phyloP scores from a whole-genome alignment of 1,139 yeast genomes.

The Candida sanyaensis region DNA sequence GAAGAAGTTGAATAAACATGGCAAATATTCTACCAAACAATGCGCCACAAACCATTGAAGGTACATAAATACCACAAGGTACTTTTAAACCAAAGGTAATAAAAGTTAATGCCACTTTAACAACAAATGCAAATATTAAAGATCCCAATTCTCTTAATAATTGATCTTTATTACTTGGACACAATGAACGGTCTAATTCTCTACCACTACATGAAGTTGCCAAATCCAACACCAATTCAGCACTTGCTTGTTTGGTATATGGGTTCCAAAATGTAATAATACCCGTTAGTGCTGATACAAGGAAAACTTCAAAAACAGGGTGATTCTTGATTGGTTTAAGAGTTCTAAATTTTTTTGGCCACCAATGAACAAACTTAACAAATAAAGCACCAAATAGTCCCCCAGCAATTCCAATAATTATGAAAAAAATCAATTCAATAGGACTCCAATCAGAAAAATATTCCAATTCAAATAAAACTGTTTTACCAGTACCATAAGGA shows the following conservation, averaged over 20 bases:
- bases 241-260: constrained; percentile 53
- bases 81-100: constrained; percentile 62
- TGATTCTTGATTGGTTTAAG: constrained; percentile 32
- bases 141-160: constrained; percentile 36
- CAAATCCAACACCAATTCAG: constrained; percentile 54
- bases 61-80: constrained; percentile 70
- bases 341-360: constrained; percentile 49
- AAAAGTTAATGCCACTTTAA: constrained; percentile 50
- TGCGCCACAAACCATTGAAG: constrained; percentile 71
- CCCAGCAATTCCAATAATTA: constrained; percentile 57
- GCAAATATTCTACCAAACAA: constrained; percentile 60
- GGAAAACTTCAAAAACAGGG: constrained; percentile 51
- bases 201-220: constrained; percentile 50
- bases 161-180: constrained; percentile 37
- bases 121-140: constrained; percentile 44
- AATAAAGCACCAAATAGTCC: constrained; percentile 60
- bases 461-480: constrained; percentile 58
- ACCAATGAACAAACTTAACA: constrained; percentile 51
- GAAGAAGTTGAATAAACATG: constrained; percentile 45
- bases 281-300: constrained; percentile 52
- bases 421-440: constrained; percentile 50
- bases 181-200: constrained; percentile 33
- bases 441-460: constrained; percentile 59
- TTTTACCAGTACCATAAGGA: constrained; percentile 66
- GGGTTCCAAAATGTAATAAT: constrained; percentile 52